Evolutionary conservation across 257 asterid species (phyloP).

Genomic region (Nicotiana tomentosiformis): DNA sequence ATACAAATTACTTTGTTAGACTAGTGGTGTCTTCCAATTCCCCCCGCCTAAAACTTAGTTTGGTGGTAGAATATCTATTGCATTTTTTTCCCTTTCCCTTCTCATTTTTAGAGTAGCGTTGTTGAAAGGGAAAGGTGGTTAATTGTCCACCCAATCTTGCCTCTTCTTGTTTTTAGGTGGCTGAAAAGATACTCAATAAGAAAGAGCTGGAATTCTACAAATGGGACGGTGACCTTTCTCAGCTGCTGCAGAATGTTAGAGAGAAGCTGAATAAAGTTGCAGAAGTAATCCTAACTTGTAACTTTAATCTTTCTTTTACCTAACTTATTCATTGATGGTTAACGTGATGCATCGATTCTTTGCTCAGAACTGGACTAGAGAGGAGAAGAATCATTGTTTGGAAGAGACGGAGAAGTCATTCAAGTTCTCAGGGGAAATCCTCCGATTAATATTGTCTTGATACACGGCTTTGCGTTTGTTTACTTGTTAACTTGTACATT

Average conservation of each 20-base stretch:
- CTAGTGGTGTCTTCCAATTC: neutral
- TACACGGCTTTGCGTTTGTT: neutral
- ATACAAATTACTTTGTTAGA: neutral
- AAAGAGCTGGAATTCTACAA: slow-evolving; percentile 88
- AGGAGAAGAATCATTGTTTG: slow-evolving; percentile 81
- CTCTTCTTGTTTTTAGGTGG: slow-evolving; percentile 40
- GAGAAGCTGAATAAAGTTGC: slow-evolving; percentile 79
- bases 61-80: neutral
- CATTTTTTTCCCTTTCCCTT: neutral
- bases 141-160: neutral
- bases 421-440: slow-evolving; percentile 75
- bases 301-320: neutral
- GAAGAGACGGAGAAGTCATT: slow-evolving; percentile 97
- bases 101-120: neutral
- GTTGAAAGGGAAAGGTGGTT: neutral
- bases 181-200: slow-evolving; percentile 58
- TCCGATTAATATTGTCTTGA: slow-evolving; percentile 69
- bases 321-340: neutral
- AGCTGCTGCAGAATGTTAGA: slow-evolving; percentile 75
- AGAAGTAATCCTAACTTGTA: slow-evolving; percentile 32
- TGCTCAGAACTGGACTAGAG: slow-evolving; percentile 72
- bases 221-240: slow-evolving; percentile 84
- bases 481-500: neutral
- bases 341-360: neutral
- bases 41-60: too few relatives aligned